Conservation (phyloP, 2,329 filamentous ascomycete genomes). For the Furcasterigmium sp. region DNA sequence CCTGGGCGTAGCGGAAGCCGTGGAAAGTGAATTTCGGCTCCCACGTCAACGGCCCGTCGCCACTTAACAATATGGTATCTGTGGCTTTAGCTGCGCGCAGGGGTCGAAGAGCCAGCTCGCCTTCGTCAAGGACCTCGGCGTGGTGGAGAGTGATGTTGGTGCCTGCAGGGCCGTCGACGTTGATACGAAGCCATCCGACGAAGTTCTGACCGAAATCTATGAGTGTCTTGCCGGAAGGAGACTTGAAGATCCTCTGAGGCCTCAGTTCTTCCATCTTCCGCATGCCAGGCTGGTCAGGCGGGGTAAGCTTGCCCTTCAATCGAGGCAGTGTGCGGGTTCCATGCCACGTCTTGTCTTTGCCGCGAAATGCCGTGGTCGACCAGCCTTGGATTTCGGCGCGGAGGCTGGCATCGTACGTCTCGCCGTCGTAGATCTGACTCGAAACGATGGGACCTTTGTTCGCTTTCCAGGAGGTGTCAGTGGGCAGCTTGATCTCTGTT, state of each 20-base stretch:
- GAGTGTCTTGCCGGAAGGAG: constrained; percentile 36
- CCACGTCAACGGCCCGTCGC: constrained; percentile 22
- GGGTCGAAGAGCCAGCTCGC: constrained; percentile 34
- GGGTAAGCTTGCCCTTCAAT: constrained; percentile 25
- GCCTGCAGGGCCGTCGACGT: constrained; percentile 26
- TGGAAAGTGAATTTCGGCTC: constrained; percentile 47
- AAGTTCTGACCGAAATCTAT: constrained; percentile 56
- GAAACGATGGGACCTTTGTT: constrained; percentile 23
- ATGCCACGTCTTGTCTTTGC: not conserved
- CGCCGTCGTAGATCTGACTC: constrained; percentile 47
- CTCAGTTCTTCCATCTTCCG: constrained; percentile 25
- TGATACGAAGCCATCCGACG: constrained; percentile 42
- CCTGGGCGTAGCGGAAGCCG: constrained; percentile 45
- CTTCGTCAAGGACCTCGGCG: constrained; percentile 49
- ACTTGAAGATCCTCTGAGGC: constrained; percentile 22
- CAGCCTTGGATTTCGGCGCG: constrained; percentile 22
- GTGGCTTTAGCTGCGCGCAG: constrained; percentile 25
- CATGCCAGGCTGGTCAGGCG: constrained; percentile 39
- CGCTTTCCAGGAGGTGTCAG: constrained; percentile 31
- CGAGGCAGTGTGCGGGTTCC: constrained; percentile 8
- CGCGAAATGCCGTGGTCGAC: constrained; percentile 15
- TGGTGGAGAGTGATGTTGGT: constrained; percentile 41
- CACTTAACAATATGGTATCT: not conserved
- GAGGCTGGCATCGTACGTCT: constrained; percentile 37
- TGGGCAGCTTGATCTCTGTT: constrained; percentile 18